These are phyloP conservation scores for Colletotrichum acutatum DNA, from an alignment of 2,329 filamentous ascomycete species.

Conservation along the genomic window DNA sequence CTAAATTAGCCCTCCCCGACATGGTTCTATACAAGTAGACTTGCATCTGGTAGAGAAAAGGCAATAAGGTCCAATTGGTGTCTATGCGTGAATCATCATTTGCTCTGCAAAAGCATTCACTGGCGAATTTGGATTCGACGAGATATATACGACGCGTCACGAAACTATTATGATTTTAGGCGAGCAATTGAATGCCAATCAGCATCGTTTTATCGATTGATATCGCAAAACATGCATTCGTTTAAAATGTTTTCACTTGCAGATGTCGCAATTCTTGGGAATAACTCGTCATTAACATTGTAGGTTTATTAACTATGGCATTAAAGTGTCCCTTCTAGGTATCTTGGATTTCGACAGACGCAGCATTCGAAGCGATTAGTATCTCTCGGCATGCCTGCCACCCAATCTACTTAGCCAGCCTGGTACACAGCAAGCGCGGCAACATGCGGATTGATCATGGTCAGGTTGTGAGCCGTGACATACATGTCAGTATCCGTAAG, in stretches of 20 bases:
- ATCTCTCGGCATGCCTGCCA: no score
- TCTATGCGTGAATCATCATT: background rate
- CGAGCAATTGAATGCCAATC: slow-evolving; percentile 23
- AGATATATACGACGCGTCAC: slow-evolving; percentile 21
- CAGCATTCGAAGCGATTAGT: no score
- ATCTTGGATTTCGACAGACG: no score
- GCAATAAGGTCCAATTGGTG: background rate
- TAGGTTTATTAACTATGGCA: no score
- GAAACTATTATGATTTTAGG: slow-evolving; percentile 19
- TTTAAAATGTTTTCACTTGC: no score
- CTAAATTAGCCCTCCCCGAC: slow-evolving; percentile 43
- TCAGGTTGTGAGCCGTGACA: slow-evolving; percentile 82
- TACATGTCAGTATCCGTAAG: slow-evolving; percentile 76
- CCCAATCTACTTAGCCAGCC: no score
- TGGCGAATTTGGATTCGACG: slow-evolving; percentile 13
- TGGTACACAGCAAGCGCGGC: slow-evolving; percentile 81
- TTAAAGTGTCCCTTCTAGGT: no score
- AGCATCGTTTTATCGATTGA: background rate
- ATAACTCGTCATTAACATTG: no score
- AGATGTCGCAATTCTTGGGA: no score
- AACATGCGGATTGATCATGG: slow-evolving; percentile 80
- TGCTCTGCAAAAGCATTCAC: slow-evolving; percentile 1
- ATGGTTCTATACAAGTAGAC: background rate
- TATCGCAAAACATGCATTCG: no score
- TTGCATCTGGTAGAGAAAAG: slow-evolving; percentile 10